phyloP scores from a whole-genome alignment of 331 rosid genomes.

The Phaseolus coccineus region DNA sequence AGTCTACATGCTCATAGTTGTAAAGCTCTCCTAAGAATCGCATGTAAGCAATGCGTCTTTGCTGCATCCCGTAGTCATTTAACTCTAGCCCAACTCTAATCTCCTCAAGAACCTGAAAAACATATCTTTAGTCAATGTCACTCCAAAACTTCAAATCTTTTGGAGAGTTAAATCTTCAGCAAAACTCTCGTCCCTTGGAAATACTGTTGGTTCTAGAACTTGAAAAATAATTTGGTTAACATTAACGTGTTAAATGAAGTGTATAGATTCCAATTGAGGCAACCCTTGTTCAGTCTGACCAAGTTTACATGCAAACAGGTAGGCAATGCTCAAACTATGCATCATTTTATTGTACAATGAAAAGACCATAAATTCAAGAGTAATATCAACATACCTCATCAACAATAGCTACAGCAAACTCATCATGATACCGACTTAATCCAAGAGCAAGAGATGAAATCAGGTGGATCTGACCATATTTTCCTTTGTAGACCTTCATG shows the following conservation, averaged over 20 bases:
- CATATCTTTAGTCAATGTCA: conserved; percentile 43
- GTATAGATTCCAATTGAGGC: conserved; percentile 22
- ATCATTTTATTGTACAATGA: conserved; percentile 26
- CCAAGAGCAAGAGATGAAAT: conserved; percentile 98
- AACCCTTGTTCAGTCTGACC: conserved; percentile 11
- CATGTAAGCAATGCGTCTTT: conserved; percentile 93
- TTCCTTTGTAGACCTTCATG: conserved; percentile 96
- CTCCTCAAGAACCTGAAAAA: conserved; percentile 94
- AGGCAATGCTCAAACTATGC: conserved; percentile 41
- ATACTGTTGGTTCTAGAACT: conserved; percentile 26
- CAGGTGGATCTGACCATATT: conserved; percentile 97
- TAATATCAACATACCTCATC: conserved; percentile 74
- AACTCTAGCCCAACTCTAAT: conserved; percentile 92
- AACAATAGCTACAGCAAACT: conserved; percentile 93
- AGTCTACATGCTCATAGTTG: conserved; percentile 96
- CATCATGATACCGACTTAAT: conserved; percentile 98
- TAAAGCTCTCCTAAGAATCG: conserved; percentile 96
- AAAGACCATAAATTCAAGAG: conserved; percentile 36
- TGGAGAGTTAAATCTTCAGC: conserved; percentile 4
- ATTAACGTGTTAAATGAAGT: conserved; percentile 31
- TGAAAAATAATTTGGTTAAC: conserved; percentile 25
- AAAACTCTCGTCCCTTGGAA: neutral
- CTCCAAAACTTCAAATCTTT: conserved; percentile 18
- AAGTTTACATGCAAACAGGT: conserved; percentile 26
- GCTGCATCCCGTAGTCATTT: conserved; percentile 99